Evolutionary conservation across 2,329 filamentous ascomycete genomes (phyloP), one percentile per base, ranked within the genome.

Genomic region (Cytospora schulzeri): DNA sequence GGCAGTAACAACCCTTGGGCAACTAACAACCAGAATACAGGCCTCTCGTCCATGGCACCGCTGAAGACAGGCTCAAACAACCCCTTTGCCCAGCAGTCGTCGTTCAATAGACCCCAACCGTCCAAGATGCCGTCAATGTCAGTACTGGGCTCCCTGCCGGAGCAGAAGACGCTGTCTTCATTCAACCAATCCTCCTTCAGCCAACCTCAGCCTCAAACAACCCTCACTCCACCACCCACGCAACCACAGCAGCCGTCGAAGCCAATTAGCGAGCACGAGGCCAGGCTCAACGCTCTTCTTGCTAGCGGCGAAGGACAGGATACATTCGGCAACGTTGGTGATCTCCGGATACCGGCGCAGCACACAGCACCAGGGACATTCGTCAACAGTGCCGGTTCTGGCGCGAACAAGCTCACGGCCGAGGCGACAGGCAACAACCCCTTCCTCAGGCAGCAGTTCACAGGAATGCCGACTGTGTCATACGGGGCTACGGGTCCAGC

Each of bases 1-100:
- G 93, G 93, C 41, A 96, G 87, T 76, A 96, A 98, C 80, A 99
- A 99, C 75, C 95, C 95, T 0, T 99, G 94, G 92, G 91, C 92
- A 28, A 85, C 83, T 31, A 84, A 81, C 70, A 83, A 82, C 68
- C 82, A 79, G 67, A 85, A 85, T 68, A 81, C 85, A 66, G 75
- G 79, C 53, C 81, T 87, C 58, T 84, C 90, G 60, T 78, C 88
- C 2, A 78, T 97, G 68, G 89, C 91, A 74, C 91, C 93, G 5
- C 90, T 92, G 74, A 90, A 91, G 4, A 99, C 95, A 3, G 95
- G 95, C 56, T 98, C 95, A 19, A 99, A 99, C 81, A 99, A 99
- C 75, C 95, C 95, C 2, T 99, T 99, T 73, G 94, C 95, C 2
- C 73, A 73, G 64, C 68, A 71, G 52, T 65, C 68, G 68, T 29